phyloP scores from a whole-genome alignment of 2,329 filamentous ascomycete genomes.

The Colletotrichum sp. region DNA sequence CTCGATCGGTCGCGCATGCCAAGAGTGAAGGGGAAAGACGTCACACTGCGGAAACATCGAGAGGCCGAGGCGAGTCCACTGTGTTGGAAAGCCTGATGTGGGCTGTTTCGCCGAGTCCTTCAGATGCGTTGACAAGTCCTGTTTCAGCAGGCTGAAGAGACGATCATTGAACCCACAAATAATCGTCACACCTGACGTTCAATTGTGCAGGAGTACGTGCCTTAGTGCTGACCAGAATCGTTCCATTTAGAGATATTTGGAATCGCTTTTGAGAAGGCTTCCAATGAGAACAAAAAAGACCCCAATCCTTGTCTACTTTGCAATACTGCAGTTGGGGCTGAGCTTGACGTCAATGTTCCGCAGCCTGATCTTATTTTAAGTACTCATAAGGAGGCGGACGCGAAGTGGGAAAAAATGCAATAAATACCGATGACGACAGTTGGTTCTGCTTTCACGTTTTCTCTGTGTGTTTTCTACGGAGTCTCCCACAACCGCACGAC shows the following conservation, averaged over 20 bases:
- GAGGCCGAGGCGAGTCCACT: neutral
- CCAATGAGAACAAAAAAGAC: neutral
- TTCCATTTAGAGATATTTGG: neutral
- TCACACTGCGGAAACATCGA: neutral
- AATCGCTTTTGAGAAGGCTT: neutral
- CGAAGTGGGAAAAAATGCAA: neutral
- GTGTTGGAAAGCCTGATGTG: neutral
- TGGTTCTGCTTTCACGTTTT: neutral
- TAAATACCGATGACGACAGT: neutral
- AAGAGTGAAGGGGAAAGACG: neutral
- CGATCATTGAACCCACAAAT: neutral
- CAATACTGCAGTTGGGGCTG: neutral
- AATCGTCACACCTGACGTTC: neutral
- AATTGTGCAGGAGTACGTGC: neutral
- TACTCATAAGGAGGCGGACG: rapidly evolving
- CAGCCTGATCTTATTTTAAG: neutral
- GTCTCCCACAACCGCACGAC: neutral
- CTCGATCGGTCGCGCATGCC: neutral
- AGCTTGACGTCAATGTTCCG: neutral
- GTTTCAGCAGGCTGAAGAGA: neutral
- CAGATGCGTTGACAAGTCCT: neutral
- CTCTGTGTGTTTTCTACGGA: neutral
- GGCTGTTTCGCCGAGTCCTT: neutral
- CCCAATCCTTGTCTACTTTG: neutral
- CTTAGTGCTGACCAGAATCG: neutral